Evolutionary conservation across 106 monocot genomes (phyloP), one percentile per base, ranked within the genome.

Genomic region (Allium fistulosum): DNA sequence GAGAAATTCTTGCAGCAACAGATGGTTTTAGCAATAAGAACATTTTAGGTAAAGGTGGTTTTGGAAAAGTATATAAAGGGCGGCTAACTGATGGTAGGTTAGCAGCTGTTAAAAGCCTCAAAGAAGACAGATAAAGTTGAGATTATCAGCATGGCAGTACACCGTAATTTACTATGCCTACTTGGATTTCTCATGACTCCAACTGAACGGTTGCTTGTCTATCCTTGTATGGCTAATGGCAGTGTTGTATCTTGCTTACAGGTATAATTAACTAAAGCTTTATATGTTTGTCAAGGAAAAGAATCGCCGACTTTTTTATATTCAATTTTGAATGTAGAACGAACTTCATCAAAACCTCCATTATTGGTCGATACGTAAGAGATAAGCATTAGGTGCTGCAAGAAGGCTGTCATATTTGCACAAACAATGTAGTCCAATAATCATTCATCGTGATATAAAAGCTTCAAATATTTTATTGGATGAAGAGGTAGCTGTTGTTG

Each of bases 371-470:
- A 85, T 70, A 46, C 82, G 92, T 50, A 80, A 67, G 59, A 46
- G 72, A 57, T 87, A 87, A 28, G 88, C 92, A 57, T 52, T 92
- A 66, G 92, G 92, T 48, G 75, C 92, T 61, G 88, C 92, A 14
- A 80, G 92, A 37, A 87, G 92, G 4, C 71, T 92, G 16, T 88
- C 88, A 22, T 92, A 92, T 27, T 73, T 92, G 69, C 92, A 92
- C 26, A 87, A 92, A 11, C 53, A 55, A 12, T 55, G 53, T 8
- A 6, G 6, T 55, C 53, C 53, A 55, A 55, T 4, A 55, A 55
- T 55, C 2, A 55, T 55, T 55, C 53, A 55, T 6, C 53, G 2
- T 6, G 53, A 55, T 55, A 15, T 55, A 12, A 55, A 55, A 15
- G 53, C 53, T 55, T 2, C 53, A 55, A 55, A 55, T 55, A 55